A percentile compares a stretch with the other conserved stretches of the same genome.
Conservation (phyloP, 495 filamentous ascomycete species). For the Talaromyces stipitatus region DNA sequence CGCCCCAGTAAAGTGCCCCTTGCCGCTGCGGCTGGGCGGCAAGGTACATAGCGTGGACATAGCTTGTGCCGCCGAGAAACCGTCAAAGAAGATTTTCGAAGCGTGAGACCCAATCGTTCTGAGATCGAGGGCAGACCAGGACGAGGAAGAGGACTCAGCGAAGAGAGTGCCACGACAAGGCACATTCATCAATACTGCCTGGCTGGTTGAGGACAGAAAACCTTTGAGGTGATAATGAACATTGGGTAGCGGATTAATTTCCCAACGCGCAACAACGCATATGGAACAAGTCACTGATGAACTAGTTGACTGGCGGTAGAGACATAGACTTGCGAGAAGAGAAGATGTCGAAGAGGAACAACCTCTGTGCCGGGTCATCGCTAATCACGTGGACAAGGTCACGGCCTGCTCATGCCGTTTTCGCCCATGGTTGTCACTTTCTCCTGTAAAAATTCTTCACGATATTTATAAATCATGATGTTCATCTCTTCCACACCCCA, state of each 20-base stretch:
- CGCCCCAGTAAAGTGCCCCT: constrained; percentile 3
- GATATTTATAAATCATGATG: background rate
- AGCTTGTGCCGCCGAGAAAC: constrained; percentile 3
- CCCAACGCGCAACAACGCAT: background rate
- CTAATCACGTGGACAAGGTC: background rate
- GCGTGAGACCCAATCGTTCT: constrained; percentile 4
- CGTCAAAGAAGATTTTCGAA: constrained; percentile 1
- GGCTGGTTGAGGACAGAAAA: background rate
- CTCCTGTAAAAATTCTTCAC: background rate
- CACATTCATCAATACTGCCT: background rate
- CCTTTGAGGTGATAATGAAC: background rate
- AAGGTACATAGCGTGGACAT: constrained; percentile 5
- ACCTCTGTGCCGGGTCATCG: background rate
- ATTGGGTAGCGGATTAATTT: background rate
- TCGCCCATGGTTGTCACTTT: background rate
- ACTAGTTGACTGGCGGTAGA: background rate
- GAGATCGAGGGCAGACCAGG: background rate
- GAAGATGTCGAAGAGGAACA: background rate
- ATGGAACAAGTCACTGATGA: background rate
- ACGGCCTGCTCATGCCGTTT: background rate
- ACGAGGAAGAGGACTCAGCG: background rate
- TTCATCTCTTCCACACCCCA: background rate
- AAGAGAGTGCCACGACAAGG: background rate
- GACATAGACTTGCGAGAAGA: background rate
- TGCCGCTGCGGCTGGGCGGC: constrained; percentile 9